Base-by-base conservation (phyloP, 495 filamentous ascomycete species). In the Astrothelium macrocarpum region DNA sequence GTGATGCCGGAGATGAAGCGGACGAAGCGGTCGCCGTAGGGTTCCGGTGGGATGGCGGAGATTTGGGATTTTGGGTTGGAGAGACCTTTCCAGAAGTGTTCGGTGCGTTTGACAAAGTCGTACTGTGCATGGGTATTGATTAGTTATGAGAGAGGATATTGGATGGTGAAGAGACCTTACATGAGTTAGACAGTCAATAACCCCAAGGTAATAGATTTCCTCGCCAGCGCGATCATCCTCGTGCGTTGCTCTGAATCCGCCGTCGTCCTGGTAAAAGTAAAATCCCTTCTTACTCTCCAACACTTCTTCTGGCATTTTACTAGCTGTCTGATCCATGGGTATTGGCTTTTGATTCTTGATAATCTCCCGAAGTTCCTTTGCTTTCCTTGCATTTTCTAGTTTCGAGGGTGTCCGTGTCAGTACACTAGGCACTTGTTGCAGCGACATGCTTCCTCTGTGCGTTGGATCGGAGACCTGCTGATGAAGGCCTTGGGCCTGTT, bases 141-240 rank as follows among this genome's bases (percentile, higher is more conserved):
- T 28, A 53, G 29, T 36, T 14, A 32, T 20, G 2, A 10, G 9
- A 34, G 16, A 45, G 25, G 26, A 28, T 3, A 34, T 5, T n/a
- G 14, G 25, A 36, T 5, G 25, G 39, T 11, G 18, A n/a, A 34
- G 26, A 36, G 12, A 11, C 82, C 88, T 81, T 79, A 94, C 90
- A 75, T 96, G 90, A 43, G 94, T 99, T 71, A 99, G 76, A 73
- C 93, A 97, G 74, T 97, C 95, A 71, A 97, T 97, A 66, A 99
- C 94, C 12, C 94, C 94, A 7, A 99, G 82, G 72, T 97, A 99
- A 70, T 97, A 99, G 34, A 99, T 91, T 75, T 95, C 90, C 62
- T 96, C 91, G 1, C 86, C 92, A 9, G 88, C 84, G 29, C 79
- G 75, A 65, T 94, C 87, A 76, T 94, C 87, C 74, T 97, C 91